Evolutionary conservation across 768 basidiomycete species (phyloP).

Genomic region (Dentipellis sp.): DNA sequence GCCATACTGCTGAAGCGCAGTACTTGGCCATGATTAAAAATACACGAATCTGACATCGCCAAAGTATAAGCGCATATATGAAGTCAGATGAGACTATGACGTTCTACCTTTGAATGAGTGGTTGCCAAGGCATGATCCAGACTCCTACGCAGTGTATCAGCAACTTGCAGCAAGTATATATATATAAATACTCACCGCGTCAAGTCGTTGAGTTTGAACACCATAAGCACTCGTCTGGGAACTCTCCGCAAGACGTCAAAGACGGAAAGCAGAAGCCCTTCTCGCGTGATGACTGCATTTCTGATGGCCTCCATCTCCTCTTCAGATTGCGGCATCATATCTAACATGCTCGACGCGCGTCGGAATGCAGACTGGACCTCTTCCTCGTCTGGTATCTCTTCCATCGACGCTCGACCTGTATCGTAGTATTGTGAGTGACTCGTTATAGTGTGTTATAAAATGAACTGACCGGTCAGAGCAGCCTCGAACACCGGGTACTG

Average conservation of each 20-base stretch:
- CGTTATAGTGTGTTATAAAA: too few species aligned
- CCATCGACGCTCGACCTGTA: slow-evolving; percentile 56
- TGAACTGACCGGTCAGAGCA: slow-evolving; percentile 65
- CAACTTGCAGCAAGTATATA: neutral
- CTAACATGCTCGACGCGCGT: slow-evolving; percentile 71
- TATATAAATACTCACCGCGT: slow-evolving; percentile 40
- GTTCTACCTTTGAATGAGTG: slow-evolving; percentile 63
- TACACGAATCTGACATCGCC: slow-evolving; percentile 54
- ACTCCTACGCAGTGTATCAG: slow-evolving; percentile 37
- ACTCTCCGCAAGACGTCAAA: slow-evolving; percentile 83
- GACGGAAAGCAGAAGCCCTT: slow-evolving; percentile 77
- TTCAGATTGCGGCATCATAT: slow-evolving; percentile 60
- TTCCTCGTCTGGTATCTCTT: slow-evolving; percentile 34
- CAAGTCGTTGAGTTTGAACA: slow-evolving; percentile 79
- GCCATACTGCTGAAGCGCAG: slow-evolving; percentile 74
- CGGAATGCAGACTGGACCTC: slow-evolving; percentile 25
- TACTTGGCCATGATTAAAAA: slow-evolving; percentile 89
- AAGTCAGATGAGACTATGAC: slow-evolving; percentile 8
- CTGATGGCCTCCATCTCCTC: slow-evolving; percentile 78
- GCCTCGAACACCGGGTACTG: slow-evolving; percentile 94
- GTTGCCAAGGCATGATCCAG: slow-evolving; percentile 82
- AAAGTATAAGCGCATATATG: neutral
- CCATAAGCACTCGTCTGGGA: slow-evolving; percentile 78
- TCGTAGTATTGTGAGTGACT: too few species aligned
- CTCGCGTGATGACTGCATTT: slow-evolving; percentile 70